Evolutionary conservation across 108 stramenopile species (phyloP).

Genomic region (Nannochloropsis gaditana): DNA sequence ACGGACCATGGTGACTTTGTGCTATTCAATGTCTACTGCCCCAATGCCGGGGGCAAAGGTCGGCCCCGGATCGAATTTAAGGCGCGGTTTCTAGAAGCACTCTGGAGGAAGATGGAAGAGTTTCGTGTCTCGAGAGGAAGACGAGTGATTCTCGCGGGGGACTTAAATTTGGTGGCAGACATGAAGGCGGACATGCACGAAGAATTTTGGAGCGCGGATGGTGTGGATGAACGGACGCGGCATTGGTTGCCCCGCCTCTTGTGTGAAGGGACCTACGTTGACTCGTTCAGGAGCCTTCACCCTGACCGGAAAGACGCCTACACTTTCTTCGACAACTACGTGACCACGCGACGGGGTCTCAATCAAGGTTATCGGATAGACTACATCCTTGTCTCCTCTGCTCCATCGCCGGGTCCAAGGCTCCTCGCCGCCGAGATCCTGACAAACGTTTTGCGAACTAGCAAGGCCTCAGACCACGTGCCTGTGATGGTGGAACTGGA

Average conservation of each 20-base stretch:
- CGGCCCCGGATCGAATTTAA: background rate
- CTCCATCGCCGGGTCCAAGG: background rate
- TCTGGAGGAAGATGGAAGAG: slow-evolving; percentile 10
- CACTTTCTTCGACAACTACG: slow-evolving; percentile 4
- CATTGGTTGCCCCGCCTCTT: background rate
- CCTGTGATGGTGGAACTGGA: background rate
- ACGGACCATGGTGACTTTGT: slow-evolving; percentile 46
- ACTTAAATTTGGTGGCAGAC: slow-evolving; percentile 1
- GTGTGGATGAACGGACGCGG: background rate
- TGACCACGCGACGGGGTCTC: background rate
- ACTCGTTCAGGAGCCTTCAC: background rate
- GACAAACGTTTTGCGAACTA: background rate
- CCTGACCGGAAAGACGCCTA: background rate
- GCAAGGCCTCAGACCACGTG: slow-evolving; percentile 10
- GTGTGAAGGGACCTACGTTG: background rate
- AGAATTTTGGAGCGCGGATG: background rate
- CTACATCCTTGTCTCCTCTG: background rate
- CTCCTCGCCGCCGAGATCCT: background rate
- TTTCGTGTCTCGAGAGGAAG: background rate
- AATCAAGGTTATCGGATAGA: background rate
- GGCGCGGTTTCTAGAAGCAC: background rate
- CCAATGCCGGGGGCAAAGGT: background rate
- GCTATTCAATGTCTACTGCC: slow-evolving; percentile 48
- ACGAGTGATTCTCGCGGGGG: background rate
- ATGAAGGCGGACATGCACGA: background rate